Base-by-base conservation (phyloP, 1,284 basidiomycete genomes). In the Sporisorium sorghi region DNA sequence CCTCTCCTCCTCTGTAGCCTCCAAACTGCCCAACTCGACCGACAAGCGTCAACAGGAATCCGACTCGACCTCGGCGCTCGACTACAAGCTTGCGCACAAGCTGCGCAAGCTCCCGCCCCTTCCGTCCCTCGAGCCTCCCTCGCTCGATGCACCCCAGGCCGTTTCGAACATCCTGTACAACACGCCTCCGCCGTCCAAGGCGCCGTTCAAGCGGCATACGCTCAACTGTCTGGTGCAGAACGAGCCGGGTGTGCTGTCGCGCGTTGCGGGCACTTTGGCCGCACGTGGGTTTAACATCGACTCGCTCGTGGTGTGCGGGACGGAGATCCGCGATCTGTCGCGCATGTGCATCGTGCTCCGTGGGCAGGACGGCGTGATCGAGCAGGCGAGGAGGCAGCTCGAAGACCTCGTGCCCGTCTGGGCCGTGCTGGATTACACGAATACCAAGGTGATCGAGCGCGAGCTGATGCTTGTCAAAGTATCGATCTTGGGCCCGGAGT, bases 151-250 rank as follows among this genome's bases (percentile, higher is more conserved):
- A 1, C 78, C 82, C 24, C 72, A 83, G 53, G 84, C 83, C 12
- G 83, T 85, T 10, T 80, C 79, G 70, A 85, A 85, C 70, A 84
- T 86, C 58, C 73, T 85, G 17, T 84, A 84, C 80, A 97, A 97
- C 85, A 97, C 95, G 8, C 94, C 94, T 8, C 92, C 94, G 19
- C 94, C 94, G 1, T 93, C 91, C 83, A 86, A 91, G 58, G 93
- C 97, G 85, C 95, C 95, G 2, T 97, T 91, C 87, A 97, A 97
- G 89, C 93, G 93, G 92, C 97, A 99, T 85, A 90, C 96, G 65
- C 89, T 99, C 75, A 99, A 99, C 87, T 98, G 95, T 86, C 90
- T 99, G 68, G 97, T 99, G 8, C 97, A 99, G 86, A 98, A 99
- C 85, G 97, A 99, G 86, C 97, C 97, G 2, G 97, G 97, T 85